A percentile compares a stretch with the other conserved stretches of the same genome.
Conservation (phyloP, 2,329 filamentous ascomycete genomes). For the Fusarium denticulatum region DNA sequence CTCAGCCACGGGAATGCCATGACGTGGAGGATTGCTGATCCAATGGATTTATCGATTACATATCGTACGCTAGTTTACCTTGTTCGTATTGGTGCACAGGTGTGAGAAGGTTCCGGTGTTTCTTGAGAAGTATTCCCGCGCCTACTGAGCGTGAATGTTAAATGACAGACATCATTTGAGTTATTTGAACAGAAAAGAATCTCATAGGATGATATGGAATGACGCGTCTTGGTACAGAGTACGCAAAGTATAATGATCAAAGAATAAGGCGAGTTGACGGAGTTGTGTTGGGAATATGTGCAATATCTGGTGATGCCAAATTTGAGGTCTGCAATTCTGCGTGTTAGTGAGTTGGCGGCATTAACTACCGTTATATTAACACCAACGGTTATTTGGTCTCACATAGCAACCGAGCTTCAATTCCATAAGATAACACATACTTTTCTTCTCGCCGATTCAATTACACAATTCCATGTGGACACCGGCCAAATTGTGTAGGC, state of each 20-base stretch:
- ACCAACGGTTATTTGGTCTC: neutral
- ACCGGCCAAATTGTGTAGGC: neutral
- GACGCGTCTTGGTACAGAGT: accelerated
- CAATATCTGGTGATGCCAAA: neutral
- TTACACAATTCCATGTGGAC: neutral
- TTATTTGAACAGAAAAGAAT: neutral
- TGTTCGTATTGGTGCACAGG: neutral
- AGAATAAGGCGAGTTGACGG: neutral
- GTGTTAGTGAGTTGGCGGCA: neutral
- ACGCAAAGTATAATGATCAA: neutral
- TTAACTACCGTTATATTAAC: neutral
- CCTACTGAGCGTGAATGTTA: neutral
- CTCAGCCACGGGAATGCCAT: too few species aligned
- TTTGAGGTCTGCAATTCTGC: neutral
- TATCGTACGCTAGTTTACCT: neutral
- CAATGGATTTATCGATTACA: neutral
- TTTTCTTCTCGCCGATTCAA: neutral
- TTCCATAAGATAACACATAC: neutral
- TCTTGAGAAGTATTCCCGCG: neutral
- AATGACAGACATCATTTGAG: too few species aligned
- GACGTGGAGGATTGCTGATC: accelerated
- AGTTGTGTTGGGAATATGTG: neutral
- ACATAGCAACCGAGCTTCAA: neutral
- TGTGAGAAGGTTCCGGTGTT: neutral
- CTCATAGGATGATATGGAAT: neutral